Conservation (phyloP, 805 yeast species). For the Blastobotrys attinorum region DNA sequence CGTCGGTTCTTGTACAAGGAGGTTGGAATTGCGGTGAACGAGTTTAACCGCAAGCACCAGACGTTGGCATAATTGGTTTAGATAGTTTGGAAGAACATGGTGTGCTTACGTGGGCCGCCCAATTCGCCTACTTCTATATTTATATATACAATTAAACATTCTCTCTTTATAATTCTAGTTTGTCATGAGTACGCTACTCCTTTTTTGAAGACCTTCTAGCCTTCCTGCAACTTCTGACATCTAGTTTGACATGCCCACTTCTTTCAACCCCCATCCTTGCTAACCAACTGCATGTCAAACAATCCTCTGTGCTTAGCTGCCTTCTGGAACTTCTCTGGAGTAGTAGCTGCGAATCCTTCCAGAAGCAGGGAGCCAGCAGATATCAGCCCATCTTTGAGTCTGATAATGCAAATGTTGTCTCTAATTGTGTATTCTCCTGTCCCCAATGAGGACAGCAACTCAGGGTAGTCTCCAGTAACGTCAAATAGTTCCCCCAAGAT, state of each 20-base stretch:
- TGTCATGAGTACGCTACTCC: too few species aligned
- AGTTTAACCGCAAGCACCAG: conserved; percentile 44
- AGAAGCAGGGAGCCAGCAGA: conserved; percentile 2
- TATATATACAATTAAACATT: not conserved
- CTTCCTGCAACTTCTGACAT: too few species aligned
- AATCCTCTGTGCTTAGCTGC: not conserved
- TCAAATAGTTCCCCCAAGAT: conserved; percentile 1
- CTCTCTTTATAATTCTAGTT: conserved; percentile 3
- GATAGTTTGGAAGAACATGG: not conserved
- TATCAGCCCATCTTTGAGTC: conserved; percentile 6
- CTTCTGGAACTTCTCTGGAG: conserved; percentile 1
- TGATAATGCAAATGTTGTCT: conserved; percentile 1
- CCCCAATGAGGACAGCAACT: not conserved
- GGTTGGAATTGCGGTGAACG: conserved; percentile 74
- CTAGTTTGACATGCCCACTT: too few species aligned
- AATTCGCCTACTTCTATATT: not conserved
- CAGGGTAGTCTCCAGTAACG: conserved; percentile 3
- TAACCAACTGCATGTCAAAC: not conserved
- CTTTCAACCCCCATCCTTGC: too few species aligned
- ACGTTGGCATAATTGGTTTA: conserved; percentile 11
- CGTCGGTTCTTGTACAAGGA: conserved; percentile 59
- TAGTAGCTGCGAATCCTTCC: conserved; percentile 3
- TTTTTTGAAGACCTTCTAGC: too few species aligned
- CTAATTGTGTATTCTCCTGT: conserved; percentile 6
- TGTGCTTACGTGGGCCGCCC: too few species aligned